These are phyloP conservation scores for Aspergillus versicolor DNA, from an alignment of 2,329 filamentous ascomycete species.

Conservation along the genomic window DNA sequence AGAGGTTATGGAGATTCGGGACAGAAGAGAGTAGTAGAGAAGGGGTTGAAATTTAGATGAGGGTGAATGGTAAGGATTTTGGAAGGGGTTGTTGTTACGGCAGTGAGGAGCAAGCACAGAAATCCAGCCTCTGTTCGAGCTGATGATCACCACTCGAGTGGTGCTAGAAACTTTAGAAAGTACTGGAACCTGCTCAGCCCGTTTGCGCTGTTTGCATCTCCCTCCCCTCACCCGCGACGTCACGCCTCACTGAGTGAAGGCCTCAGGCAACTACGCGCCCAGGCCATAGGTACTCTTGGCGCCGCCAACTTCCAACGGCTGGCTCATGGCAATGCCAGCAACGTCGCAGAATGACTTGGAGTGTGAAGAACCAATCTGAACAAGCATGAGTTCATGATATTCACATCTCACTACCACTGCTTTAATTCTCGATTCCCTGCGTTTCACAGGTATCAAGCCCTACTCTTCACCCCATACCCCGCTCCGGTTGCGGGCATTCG, in stretches of 20 bases:
- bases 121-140: slow-evolving; percentile 20
- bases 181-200: slow-evolving; percentile 38
- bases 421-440: not conserved
- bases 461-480: not conserved
- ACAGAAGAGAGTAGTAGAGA: not conserved
- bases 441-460: not conserved
- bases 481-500: not conserved
- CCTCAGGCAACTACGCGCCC: not conserved
- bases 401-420: too few relatives aligned
- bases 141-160: slow-evolving; percentile 20
- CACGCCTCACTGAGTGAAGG: not conserved
- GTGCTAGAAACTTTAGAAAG: slow-evolving; percentile 32
- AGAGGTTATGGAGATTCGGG: slow-evolving; percentile 9
- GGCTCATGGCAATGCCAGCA: not conserved
- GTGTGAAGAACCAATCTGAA: not conserved
- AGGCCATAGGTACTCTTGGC: slow-evolving; percentile 2
- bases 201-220: slow-evolving; percentile 37
- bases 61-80: slow-evolving; percentile 7
- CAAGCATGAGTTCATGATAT: not conserved
- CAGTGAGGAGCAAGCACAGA: slow-evolving; percentile 16
- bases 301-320: not conserved
- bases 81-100: slow-evolving; percentile 8
- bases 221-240: slow-evolving; percentile 8
- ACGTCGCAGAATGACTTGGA: not conserved
- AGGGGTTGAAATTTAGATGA: not conserved